Percentiles rank a stretch among this genome's conserved stretches.
These are phyloP conservation scores for Neonothopanus nambi DNA, from an alignment of 1,284 basidiomycete species.

Conservation along the genomic window DNA sequence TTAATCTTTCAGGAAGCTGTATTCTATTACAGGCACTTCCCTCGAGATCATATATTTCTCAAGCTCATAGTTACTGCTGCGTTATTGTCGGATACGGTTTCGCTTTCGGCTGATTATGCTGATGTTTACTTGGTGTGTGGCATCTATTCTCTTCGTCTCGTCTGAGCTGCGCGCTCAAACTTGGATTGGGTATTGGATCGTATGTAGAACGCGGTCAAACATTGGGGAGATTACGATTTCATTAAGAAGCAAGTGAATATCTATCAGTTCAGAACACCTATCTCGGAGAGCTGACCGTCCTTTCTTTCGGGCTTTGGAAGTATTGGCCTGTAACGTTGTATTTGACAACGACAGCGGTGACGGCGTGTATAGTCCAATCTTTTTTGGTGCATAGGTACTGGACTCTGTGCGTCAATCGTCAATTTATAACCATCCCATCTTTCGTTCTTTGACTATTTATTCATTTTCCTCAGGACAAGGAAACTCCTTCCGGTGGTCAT, in stretches of 20 bases:
- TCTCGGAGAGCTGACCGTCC: too few species aligned
- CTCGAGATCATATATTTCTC: not conserved
- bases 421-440: not conserved
- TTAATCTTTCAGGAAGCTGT: conserved; percentile 1
- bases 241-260: not conserved
- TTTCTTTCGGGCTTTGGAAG: too few species aligned
- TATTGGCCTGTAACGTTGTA: not conserved
- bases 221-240: not conserved
- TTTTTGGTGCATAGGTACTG: not conserved
- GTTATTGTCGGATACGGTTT: not conserved
- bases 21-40: conserved; percentile 4
- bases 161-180: too few species aligned
- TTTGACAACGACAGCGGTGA: not conserved
- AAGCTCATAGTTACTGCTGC: conserved; percentile 5
- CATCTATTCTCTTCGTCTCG: too few species aligned
- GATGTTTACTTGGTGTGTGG: conserved; percentile 12
- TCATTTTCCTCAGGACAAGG: not conserved
- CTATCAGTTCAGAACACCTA: too few species aligned
- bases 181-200: too few species aligned
- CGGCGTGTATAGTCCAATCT: not conserved
- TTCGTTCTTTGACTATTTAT: not conserved
- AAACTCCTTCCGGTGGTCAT: not conserved
- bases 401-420: not conserved
- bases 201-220: not conserved
- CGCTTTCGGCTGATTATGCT: not conserved